These are phyloP conservation scores for Austroboletus novae-zelandiae DNA, from an alignment of 1,284 basidiomycete genomes.

Conservation along the genomic window DNA sequence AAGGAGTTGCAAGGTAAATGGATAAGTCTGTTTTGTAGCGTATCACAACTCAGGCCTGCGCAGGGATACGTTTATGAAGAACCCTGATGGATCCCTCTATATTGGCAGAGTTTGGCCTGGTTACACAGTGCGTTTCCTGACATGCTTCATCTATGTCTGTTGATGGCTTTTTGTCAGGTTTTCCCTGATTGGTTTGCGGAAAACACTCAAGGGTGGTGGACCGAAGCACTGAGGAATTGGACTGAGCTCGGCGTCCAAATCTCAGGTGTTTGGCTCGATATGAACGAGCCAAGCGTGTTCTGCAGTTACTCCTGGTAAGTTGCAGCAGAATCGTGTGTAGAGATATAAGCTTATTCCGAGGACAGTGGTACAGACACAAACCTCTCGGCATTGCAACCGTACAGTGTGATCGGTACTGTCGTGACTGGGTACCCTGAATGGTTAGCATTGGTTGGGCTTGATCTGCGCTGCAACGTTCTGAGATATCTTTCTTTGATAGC, in stretches of 20 bases:
- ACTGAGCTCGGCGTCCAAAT: constrained; percentile 55
- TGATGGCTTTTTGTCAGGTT: constrained; percentile 32
- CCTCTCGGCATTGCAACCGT: constrained; percentile 32
- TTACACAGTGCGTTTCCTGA: constrained; percentile 41
- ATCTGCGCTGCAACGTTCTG: not conserved
- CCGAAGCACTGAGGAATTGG: constrained; percentile 60
- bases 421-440: constrained; percentile 61
- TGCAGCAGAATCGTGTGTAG: too few relatives aligned
- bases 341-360: too few relatives aligned
- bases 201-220: constrained; percentile 58
- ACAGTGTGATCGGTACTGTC: constrained; percentile 46
- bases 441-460: constrained; percentile 31
- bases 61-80: constrained; percentile 60
- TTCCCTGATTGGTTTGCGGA: constrained; percentile 69
- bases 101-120: constrained; percentile 67
- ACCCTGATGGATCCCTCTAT: constrained; percentile 64
- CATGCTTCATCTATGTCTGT: too few relatives aligned
- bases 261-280: constrained; percentile 75
- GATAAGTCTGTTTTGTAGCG: not conserved
- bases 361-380: constrained; percentile 53
- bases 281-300: constrained; percentile 70
- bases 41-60: not conserved
- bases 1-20: constrained; percentile 41
- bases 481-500: constrained; percentile 33
- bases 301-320: constrained; percentile 63